phyloP scores from a whole-genome alignment of 345 rosid species.

The Murraya paniculata region DNA sequence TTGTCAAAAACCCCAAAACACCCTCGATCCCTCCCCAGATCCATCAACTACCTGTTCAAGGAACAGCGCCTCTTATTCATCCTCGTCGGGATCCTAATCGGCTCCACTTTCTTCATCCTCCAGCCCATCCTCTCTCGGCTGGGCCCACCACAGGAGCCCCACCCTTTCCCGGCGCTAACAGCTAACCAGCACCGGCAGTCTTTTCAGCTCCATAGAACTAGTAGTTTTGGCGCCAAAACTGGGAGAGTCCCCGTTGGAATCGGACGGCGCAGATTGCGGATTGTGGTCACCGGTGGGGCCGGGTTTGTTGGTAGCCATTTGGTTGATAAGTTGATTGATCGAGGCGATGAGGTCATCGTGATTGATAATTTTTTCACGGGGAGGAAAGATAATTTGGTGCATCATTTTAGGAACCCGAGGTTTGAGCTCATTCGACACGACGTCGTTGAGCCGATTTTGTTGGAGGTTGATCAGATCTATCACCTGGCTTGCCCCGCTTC shows the following conservation, averaged over 20 bases:
- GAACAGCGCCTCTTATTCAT: slow-evolving; percentile 93
- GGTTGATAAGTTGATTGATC: slow-evolving; percentile 80
- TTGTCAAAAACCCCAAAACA: slow-evolving; percentile 68
- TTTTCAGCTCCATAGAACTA: neutral
- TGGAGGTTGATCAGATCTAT: slow-evolving; percentile 99
- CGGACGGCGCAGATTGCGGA: slow-evolving; percentile 61
- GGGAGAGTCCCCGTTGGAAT: slow-evolving; percentile 81
- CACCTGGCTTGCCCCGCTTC: slow-evolving; percentile 99
- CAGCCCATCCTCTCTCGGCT: slow-evolving; percentile 83
- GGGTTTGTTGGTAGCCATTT: slow-evolving; percentile 98
- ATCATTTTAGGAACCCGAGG: slow-evolving; percentile 74
- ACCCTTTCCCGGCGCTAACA: slow-evolving; percentile 16
- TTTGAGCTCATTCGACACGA: slow-evolving; percentile 96
- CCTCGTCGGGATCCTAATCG: slow-evolving; percentile 88
- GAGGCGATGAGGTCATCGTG: slow-evolving; percentile 96
- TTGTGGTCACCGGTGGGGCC: slow-evolving; percentile 95
- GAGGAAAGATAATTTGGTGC: slow-evolving; percentile 87
- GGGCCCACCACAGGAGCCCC: slow-evolving; percentile 51
- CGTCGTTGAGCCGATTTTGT: slow-evolving; percentile 88
- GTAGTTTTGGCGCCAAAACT: slow-evolving; percentile 17
- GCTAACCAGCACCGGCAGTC: slow-evolving; percentile 7
- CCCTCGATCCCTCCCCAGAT: slow-evolving; percentile 81
- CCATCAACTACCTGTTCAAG: slow-evolving; percentile 74
- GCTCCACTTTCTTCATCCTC: slow-evolving; percentile 89
- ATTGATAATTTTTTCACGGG: slow-evolving; percentile 97